Evolutionary conservation across 176 grass and related monocot species (phyloP).

Genomic region (Hyparrhenia diplandra): DNA sequence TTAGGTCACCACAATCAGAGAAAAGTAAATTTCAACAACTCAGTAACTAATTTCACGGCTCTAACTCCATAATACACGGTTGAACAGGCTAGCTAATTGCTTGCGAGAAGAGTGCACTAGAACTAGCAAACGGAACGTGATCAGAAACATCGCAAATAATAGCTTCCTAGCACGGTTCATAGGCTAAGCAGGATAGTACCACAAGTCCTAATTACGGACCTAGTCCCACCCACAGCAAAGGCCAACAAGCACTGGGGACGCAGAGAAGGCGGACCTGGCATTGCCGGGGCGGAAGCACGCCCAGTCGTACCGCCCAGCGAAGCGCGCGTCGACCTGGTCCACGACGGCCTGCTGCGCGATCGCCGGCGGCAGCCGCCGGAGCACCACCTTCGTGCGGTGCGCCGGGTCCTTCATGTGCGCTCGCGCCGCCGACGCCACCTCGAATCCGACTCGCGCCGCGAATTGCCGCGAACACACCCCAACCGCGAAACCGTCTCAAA

Average conservation of each 20-base stretch:
- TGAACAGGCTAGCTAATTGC: neutral
- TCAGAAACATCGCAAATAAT: neutral
- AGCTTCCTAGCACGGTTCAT: neutral
- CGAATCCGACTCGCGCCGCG: neutral
- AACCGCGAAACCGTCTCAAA: slow-evolving; percentile 24
- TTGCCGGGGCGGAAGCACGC: slow-evolving; percentile 77
- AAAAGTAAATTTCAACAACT: slow-evolving; percentile 5
- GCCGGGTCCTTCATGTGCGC: slow-evolving; percentile 72
- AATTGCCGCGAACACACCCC: neutral
- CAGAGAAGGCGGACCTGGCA: slow-evolving; percentile 45
- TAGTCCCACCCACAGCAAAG: neutral
- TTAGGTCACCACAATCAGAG: neutral
- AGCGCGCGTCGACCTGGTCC: slow-evolving; percentile 90
- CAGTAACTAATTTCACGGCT: neutral
- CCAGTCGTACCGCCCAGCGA: slow-evolving; percentile 87
- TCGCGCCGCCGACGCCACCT: slow-evolving; percentile 22
- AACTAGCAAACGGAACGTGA: neutral
- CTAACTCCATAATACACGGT: neutral
- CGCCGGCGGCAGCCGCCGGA: slow-evolving; percentile 78
- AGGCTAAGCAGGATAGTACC: neutral
- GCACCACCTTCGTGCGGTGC: slow-evolving; percentile 86
- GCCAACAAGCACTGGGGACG: neutral
- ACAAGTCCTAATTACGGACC: neutral
- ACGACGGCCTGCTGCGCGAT: slow-evolving; percentile 67
- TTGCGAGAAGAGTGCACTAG: neutral